Percentiles rank a stretch among this genome's conserved stretches.
Evolutionary conservation across 768 basidiomycete species (phyloP).

Genomic region (Leccinum arenicola): DNA sequence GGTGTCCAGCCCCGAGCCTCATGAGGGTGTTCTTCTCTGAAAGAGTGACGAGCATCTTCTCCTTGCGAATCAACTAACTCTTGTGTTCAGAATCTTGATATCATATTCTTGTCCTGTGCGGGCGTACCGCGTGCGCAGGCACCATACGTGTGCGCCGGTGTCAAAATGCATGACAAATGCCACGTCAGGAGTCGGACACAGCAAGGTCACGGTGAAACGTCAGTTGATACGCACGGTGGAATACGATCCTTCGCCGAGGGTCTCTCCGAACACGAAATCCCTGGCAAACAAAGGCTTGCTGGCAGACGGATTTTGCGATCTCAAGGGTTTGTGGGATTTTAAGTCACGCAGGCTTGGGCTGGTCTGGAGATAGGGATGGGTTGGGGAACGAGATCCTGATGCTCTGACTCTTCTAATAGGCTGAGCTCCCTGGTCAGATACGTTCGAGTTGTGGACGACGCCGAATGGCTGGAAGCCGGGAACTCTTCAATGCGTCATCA

Average conservation of each 20-base stretch:
- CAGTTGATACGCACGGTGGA: slow-evolving; percentile 73
- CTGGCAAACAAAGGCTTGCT: slow-evolving; percentile 45
- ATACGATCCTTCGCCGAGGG: slow-evolving; percentile 81
- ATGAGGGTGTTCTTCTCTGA: slow-evolving; percentile 80
- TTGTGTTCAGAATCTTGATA: slow-evolving; percentile 86
- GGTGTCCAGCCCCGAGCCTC: slow-evolving; percentile 62
- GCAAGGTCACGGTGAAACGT: slow-evolving; percentile 36
- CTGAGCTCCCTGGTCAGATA: slow-evolving; percentile 60
- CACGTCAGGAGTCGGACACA: too few relatives aligned
- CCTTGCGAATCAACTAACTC: slow-evolving; percentile 73
- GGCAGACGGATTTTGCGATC: slow-evolving; percentile 45
- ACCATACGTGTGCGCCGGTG: too few relatives aligned
- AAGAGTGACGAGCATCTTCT: slow-evolving; percentile 73
- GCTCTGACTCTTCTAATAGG: slow-evolving; percentile 26
- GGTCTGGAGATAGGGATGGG: background rate
- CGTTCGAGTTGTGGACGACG: slow-evolving; percentile 4
- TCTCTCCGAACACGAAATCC: slow-evolving; percentile 71
- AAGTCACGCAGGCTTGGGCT: slow-evolving; percentile 11
- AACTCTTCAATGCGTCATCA: too few relatives aligned
- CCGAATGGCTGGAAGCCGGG: too few relatives aligned
- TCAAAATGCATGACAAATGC: too few relatives aligned
- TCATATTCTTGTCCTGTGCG: slow-evolving; percentile 66
- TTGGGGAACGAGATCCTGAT: slow-evolving; percentile 15
- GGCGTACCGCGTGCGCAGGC: slow-evolving; percentile 46
- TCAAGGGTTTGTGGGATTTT: slow-evolving; percentile 32